phyloP scores from a whole-genome alignment of 768 basidiomycete species.

The Russula abietina region DNA sequence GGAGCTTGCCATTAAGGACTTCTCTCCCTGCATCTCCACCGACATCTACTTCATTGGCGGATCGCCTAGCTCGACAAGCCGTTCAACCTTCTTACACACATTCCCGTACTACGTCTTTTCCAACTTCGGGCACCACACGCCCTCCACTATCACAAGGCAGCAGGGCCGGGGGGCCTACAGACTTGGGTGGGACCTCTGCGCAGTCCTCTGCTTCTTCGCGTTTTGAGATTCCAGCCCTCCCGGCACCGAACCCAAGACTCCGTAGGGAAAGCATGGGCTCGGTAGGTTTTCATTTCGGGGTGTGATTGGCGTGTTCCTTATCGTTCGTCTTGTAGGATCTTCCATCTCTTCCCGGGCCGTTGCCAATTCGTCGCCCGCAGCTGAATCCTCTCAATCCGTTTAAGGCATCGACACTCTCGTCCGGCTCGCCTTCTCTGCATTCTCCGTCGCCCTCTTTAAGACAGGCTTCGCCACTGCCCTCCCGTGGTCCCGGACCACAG shows the following conservation, averaged over 20 bases:
- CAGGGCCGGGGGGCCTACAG: slow-evolving; percentile 9
- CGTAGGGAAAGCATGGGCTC: slow-evolving; percentile 46
- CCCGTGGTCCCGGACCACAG: slow-evolving; percentile 34
- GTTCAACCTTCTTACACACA: slow-evolving; percentile 33
- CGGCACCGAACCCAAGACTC: slow-evolving; percentile 34
- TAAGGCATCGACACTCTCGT: slow-evolving; percentile 46
- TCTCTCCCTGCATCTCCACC: slow-evolving; percentile 46
- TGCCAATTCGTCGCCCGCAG: slow-evolving; percentile 42
- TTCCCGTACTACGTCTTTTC: slow-evolving; percentile 36
- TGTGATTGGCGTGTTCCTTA: slow-evolving; percentile 4
- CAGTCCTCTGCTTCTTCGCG: slow-evolving; percentile 39
- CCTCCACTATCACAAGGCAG: slow-evolving; percentile 34
- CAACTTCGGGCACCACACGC: slow-evolving; percentile 33
- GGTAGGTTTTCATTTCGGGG: slow-evolving; percentile 27
- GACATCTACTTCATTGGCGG: slow-evolving; percentile 33
- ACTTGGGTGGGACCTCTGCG: slow-evolving; percentile 32
- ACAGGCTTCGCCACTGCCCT: slow-evolving; percentile 41
- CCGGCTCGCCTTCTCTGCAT: slow-evolving; percentile 43
- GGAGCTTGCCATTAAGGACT: slow-evolving; percentile 37
- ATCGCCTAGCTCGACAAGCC: slow-evolving; percentile 33
- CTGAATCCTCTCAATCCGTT: slow-evolving; percentile 42
- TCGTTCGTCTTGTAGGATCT: slow-evolving; percentile 30
- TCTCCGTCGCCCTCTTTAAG: slow-evolving; percentile 45
- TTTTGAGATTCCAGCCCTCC: slow-evolving; percentile 21
- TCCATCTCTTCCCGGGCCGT: slow-evolving; percentile 35